These are phyloP conservation scores for Pseudonitzschia multistriata DNA, from an alignment of 108 stramenopile genomes.

Conservation along the genomic window DNA sequence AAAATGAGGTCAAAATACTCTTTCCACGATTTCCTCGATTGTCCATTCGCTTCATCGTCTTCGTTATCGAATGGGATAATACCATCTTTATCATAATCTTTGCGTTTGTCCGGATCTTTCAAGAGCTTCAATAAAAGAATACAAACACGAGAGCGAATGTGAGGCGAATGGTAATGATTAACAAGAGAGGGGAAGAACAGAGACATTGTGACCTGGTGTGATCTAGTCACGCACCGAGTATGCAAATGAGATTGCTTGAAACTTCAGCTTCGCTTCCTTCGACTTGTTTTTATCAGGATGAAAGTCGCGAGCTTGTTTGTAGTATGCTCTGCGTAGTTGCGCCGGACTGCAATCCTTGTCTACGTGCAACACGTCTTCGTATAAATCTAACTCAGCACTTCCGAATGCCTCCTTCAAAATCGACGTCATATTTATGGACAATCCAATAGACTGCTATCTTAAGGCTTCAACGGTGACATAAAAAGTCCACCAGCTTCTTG, in stretches of 20 bases:
- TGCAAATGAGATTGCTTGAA: constrained; percentile 54
- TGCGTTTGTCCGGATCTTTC: constrained; percentile 40
- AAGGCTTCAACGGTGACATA: not conserved
- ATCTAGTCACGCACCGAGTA: constrained; percentile 28
- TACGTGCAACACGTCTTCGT: constrained; percentile 57
- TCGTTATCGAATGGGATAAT: constrained; percentile 54
- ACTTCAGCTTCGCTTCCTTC: constrained; percentile 48
- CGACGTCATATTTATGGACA: constrained; percentile 2
- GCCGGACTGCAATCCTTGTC: constrained; percentile 45
- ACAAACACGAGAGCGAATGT: not conserved
- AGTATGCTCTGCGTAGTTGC: constrained; percentile 79
- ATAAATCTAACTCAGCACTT: constrained; percentile 52
- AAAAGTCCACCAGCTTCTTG: not conserved
- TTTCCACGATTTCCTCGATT: constrained; percentile 36
- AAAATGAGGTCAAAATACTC: constrained; percentile 76
- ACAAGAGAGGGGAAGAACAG: no score
- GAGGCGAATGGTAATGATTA: not conserved
- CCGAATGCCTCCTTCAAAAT: constrained; percentile 63
- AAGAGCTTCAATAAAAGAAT: constrained; percentile 14
- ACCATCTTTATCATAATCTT: constrained; percentile 70
- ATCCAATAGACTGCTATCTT: not conserved
- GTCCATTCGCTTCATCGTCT: constrained; percentile 36
- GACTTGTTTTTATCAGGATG: constrained; percentile 79
- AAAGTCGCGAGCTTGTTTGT: constrained; percentile 58
- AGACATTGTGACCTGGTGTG: not conserved